These are phyloP conservation scores for Zangia roseola DNA, from an alignment of 768 basidiomycete species.

Conservation along the genomic window DNA sequence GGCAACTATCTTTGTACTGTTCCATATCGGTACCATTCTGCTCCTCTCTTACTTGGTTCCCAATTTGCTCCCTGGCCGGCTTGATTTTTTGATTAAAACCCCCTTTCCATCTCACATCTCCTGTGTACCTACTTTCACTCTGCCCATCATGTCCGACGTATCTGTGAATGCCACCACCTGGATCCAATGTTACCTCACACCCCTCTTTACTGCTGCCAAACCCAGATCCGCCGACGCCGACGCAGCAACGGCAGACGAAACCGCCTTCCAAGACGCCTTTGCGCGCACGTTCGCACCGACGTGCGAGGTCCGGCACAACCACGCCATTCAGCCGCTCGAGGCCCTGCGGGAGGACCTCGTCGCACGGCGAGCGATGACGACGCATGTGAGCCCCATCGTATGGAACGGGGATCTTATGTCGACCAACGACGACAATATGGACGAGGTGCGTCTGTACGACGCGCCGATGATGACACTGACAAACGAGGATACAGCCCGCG, in stretches of 20 bases:
- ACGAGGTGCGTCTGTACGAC: slow-evolving; percentile 19
- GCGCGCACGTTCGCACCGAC: slow-evolving; percentile 32
- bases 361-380: slow-evolving; percentile 17
- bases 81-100: too few relatives aligned
- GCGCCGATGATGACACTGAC: background rate
- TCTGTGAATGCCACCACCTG: slow-evolving; percentile 21
- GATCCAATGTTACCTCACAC: slow-evolving; percentile 27
- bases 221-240: background rate
- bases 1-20: background rate
- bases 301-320: slow-evolving; percentile 36
- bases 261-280: slow-evolving; percentile 18
- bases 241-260: slow-evolving; percentile 23
- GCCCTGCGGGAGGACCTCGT: slow-evolving; percentile 29
- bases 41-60: background rate
- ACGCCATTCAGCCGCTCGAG: slow-evolving; percentile 21
- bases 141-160: background rate
- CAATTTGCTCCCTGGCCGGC: background rate
- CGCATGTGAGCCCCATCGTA: slow-evolving; percentile 23
- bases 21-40: background rate
- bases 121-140: too few relatives aligned
- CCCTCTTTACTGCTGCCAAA: too few relatives aligned
- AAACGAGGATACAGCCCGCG: slow-evolving; percentile 21
- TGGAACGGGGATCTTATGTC: slow-evolving; percentile 37
- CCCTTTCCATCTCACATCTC: too few relatives aligned
- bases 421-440: slow-evolving; percentile 21